Evolutionary conservation across 2,329 filamentous ascomycete genomes (phyloP), one percentile per base, ranked within the genome.

Genomic region (Aspergillus phoenicis): DNA sequence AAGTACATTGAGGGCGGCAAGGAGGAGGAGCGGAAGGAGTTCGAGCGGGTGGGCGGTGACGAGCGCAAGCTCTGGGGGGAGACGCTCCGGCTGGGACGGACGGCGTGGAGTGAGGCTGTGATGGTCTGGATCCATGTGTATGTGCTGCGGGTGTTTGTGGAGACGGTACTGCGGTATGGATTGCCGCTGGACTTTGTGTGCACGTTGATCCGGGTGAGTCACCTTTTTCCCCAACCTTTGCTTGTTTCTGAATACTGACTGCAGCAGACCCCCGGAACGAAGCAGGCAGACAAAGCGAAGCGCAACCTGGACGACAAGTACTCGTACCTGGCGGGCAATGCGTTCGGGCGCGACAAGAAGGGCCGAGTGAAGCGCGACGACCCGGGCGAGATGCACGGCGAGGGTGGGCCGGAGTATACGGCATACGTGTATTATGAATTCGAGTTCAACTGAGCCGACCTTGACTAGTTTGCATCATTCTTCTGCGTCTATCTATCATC

Each of bases 341-440:
- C 95, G 0, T 93, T 98, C 69, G 91, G 91, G 13, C 85, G 91
- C 62, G 95, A 99, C 81, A 97, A 96, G 85, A 93, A 94, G 72
- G 95, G 95, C 26, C 88, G 91, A 66, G 88, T 95, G 68, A 90
- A 90, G 73, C 96, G 96, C 78, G 95, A 99, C 73, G 94, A 98
- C 71, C 88, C 90, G 45, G 89, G 88, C 39, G 94, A 98, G 69
- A 91, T 97, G 85, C 91, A 92, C 43, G 89, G 89, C 4, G 77
- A 82, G 36, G 85, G 86, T 45, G 87, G 86, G 17, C 91, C 93
- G 68, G 93, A 97, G 76, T 99, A 98, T 81, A 95, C 92, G 62
- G 90, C 95, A 43, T 99, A 96, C 78, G 95, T 98, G 73, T 97
- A 93, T 82, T 99, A 98, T 79, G 91, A 97, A 75, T 91, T 98